phyloP scores from a whole-genome alignment of 805 yeast species.

The Wickerhamiella sergipiensis region DNA sequence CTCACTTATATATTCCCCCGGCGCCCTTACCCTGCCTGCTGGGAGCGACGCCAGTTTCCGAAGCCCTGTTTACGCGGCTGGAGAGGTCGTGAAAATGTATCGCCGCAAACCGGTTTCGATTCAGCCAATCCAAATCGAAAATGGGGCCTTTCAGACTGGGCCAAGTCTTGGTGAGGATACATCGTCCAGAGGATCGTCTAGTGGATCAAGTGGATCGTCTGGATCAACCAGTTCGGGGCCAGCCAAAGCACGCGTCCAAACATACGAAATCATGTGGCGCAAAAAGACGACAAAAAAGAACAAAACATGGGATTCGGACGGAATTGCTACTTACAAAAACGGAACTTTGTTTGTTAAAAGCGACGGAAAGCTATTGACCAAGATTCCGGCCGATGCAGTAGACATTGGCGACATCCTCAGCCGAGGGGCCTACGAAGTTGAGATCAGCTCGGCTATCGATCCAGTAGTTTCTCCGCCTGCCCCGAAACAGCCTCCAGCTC shows the following conservation, averaged over 20 bases:
- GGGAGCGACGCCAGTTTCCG: background rate
- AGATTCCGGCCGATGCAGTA: conserved; percentile 17
- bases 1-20: background rate
- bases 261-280: conserved; percentile 42
- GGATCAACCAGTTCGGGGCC: too few relatives aligned
- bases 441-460: conserved; percentile 2
- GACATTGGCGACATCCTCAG: conserved; percentile 31
- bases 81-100: background rate
- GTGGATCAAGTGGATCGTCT: background rate
- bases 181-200: too few relatives aligned
- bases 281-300: conserved; percentile 63
- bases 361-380: conserved; percentile 17
- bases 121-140: background rate
- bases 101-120: background rate
- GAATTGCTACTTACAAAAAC: conserved; percentile 30
- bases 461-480: background rate
- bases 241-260: background rate
- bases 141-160: background rate
- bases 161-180: too few relatives aligned
- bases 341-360: conserved; percentile 17
- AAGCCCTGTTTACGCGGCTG: background rate
- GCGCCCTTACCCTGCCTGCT: background rate
- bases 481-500: background rate
- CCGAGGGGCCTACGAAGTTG: conserved; percentile 46
- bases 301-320: conserved; percentile 95